Conservation (phyloP, 495 filamentous ascomycete genomes). For the Chaetomidium leptoderma region DNA sequence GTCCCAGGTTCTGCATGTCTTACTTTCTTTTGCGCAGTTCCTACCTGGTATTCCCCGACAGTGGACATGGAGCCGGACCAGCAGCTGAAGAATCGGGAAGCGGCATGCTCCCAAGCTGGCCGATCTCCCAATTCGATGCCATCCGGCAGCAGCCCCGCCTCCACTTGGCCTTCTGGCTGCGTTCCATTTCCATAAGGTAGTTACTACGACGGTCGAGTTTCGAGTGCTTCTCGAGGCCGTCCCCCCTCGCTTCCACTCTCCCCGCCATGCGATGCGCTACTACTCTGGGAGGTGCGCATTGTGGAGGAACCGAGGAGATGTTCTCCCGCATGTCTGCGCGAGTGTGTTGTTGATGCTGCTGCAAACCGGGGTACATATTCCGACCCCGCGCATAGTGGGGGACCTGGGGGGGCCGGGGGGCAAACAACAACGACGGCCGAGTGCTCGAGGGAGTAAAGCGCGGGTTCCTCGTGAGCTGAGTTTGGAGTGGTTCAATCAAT, state of each 20-base stretch:
- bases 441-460: background rate
- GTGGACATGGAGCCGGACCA: background rate
- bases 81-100: constrained; percentile 7
- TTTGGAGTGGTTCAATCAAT: background rate
- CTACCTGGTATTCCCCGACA: background rate
- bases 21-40: background rate
- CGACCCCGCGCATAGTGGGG: background rate
- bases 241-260: too few relatives aligned
- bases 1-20: constrained; percentile 6
- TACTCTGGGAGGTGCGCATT: too few relatives aligned
- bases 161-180: too few relatives aligned
- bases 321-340: background rate
- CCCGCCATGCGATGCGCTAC: too few relatives aligned
- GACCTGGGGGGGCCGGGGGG: background rate
- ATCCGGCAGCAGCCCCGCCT: background rate
- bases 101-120: constrained; percentile 4
- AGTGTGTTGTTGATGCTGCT: background rate
- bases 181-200: too few relatives aligned
- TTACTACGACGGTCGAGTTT: too few relatives aligned
- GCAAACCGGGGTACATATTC: background rate
- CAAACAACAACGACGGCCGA: background rate
- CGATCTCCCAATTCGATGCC: background rate
- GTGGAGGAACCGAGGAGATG: background rate
- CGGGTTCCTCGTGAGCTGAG: background rate
- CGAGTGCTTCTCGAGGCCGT: too few relatives aligned